A percentile compares a stretch with the other conserved stretches of the same genome.
Conservation (phyloP, 768 basidiomycete genomes). For the Hortiboletus campestris region DNA sequence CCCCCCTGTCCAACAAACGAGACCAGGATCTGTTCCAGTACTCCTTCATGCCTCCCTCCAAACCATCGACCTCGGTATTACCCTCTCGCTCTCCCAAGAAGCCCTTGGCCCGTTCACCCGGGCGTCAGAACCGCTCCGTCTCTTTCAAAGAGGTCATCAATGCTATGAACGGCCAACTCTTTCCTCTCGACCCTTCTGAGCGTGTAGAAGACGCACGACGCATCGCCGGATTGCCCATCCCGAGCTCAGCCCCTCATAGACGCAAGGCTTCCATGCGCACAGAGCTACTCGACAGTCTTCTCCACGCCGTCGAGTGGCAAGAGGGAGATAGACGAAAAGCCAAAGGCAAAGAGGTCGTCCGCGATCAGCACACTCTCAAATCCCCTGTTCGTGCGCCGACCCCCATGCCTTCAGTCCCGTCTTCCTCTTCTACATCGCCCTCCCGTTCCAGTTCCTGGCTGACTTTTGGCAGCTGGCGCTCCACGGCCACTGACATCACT, state of each 20-base stretch:
- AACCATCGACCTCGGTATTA: slow-evolving; percentile 18
- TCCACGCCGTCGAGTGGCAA: slow-evolving; percentile 43
- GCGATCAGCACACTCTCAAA: slow-evolving; percentile 14
- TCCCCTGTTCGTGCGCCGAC: slow-evolving; percentile 11
- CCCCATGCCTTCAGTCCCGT: slow-evolving; percentile 19
- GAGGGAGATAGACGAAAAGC: slow-evolving; percentile 37
- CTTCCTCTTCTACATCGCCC: slow-evolving; percentile 30
- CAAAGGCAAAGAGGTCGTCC: slow-evolving; percentile 43
- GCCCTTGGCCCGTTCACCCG: slow-evolving; percentile 5
- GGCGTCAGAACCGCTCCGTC: slow-evolving; percentile 36
- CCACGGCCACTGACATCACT: slow-evolving; percentile 35
- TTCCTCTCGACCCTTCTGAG: slow-evolving; percentile 40
- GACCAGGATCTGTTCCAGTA: slow-evolving; percentile 34
- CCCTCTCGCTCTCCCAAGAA: slow-evolving; percentile 22
- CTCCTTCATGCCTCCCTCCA: slow-evolving; percentile 29
- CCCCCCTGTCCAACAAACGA: slow-evolving; percentile 4
- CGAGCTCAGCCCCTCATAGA: slow-evolving; percentile 10
- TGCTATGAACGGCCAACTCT: slow-evolving; percentile 59
- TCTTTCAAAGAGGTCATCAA: slow-evolving; percentile 55
- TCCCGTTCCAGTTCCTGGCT: slow-evolving; percentile 43
- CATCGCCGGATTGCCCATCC: slow-evolving; percentile 25
- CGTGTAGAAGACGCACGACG: slow-evolving; percentile 33
- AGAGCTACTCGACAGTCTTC: slow-evolving; percentile 44
- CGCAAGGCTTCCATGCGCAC: slow-evolving; percentile 23
- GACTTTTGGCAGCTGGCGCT: slow-evolving; percentile 42